Conservation (phyloP, 2,329 filamentous ascomycete genomes). For the Hortaea werneckii region DNA sequence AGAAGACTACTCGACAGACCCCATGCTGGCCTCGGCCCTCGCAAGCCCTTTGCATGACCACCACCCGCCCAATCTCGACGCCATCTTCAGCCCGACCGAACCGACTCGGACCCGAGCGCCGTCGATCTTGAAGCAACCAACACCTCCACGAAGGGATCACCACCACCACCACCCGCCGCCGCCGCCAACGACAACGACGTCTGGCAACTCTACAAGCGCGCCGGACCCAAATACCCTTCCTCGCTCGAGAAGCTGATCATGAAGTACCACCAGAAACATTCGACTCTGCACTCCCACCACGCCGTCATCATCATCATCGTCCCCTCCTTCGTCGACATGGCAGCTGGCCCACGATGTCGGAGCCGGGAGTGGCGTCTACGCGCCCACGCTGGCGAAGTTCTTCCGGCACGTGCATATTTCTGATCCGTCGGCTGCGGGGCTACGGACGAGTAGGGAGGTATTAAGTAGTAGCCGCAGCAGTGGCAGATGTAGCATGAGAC, state of each 20-base stretch:
- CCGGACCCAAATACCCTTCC: constrained; percentile 10
- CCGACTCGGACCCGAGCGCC: constrained; percentile 1
- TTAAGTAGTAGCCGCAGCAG: not conserved
- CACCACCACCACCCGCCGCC: no score
- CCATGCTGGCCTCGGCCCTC: constrained; percentile 7
- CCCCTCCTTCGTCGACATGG: constrained; percentile 1
- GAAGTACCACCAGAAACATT: constrained; percentile 12
- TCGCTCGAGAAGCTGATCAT: constrained; percentile 12
- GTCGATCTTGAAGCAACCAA: constrained; percentile 1
- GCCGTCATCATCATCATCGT: no score
- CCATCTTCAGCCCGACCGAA: constrained; percentile 1
- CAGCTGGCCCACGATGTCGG: constrained; percentile 14
- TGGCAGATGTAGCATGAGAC: no score
- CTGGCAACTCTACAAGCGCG: constrained; percentile 10
- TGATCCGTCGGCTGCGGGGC: constrained; percentile 4
- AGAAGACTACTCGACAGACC: constrained; percentile 4
- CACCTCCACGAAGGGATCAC: no score
- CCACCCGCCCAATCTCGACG: constrained; percentile 2
- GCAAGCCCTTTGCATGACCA: constrained; percentile 5
- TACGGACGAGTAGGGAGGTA: constrained; percentile 3
- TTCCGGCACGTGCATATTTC: constrained; percentile 12
- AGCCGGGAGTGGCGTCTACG: constrained; percentile 9
- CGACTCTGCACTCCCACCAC: not conserved
- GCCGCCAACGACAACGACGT: not conserved
- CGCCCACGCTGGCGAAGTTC: constrained; percentile 5